phyloP scores from a whole-genome alignment of 176 grass and related monocot species.

The Eleusine indica region DNA sequence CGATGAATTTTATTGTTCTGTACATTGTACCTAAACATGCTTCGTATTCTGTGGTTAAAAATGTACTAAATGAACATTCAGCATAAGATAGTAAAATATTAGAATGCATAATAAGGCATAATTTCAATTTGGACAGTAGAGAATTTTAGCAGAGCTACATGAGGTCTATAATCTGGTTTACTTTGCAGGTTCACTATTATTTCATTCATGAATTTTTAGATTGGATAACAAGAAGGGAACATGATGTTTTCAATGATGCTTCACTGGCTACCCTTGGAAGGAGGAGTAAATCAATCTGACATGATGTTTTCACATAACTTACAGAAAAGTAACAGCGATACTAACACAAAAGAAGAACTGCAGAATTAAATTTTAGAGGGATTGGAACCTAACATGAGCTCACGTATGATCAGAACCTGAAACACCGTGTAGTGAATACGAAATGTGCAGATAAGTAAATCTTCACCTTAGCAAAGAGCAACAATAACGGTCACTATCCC shows the following conservation, averaged over 20 bases:
- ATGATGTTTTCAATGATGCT: background rate
- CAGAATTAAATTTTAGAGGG: background rate
- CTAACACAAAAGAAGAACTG: background rate
- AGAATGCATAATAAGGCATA: background rate
- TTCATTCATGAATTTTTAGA: background rate
- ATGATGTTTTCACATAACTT: background rate
- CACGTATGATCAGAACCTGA: background rate
- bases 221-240: background rate
- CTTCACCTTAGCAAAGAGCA: slow-evolving; percentile 24
- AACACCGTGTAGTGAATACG: background rate
- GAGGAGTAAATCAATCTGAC: background rate
- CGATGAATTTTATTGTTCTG: background rate
- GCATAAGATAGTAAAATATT: background rate
- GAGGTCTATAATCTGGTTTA: background rate
- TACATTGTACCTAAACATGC: background rate
- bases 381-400: background rate
- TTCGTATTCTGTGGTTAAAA: background rate
- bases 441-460: background rate
- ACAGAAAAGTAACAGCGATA: background rate
- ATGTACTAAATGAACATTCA: background rate
- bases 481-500: background rate
- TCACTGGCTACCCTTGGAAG: background rate
- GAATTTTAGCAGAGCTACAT: background rate
- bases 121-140: background rate
- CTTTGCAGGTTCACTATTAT: background rate